Percentiles rank a stretch among this genome's conserved stretches.
Conservation (phyloP, 148 eudicot genomes). For the Polygonum maritimum region DNA sequence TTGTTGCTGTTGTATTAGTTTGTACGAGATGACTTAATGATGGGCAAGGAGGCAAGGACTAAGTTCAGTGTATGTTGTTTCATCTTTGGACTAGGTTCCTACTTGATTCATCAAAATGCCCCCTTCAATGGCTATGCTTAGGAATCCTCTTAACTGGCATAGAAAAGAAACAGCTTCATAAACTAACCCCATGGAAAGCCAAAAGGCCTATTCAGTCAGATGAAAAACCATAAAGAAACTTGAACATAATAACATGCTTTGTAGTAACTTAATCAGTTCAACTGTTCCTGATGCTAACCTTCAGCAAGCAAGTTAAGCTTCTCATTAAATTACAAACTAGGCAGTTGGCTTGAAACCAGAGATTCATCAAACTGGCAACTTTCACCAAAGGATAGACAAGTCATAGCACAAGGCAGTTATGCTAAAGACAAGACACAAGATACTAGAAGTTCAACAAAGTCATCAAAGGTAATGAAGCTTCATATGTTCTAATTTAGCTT, state of each 20-base stretch:
- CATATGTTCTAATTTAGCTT: conserved; percentile 1
- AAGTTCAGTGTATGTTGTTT: too few relatives aligned
- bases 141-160: background rate
- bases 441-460: background rate
- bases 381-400: background rate
- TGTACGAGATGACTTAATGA: background rate
- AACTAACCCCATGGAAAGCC: background rate
- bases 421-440: background rate
- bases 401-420: background rate
- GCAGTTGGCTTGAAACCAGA: background rate
- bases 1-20: too few relatives aligned
- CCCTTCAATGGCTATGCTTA: background rate
- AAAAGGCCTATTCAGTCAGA: background rate
- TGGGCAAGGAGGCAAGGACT: too few relatives aligned
- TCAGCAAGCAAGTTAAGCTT: background rate
- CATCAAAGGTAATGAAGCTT: background rate
- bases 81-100: background rate
- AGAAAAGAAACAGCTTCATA: background rate
- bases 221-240: background rate
- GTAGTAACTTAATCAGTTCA: too few relatives aligned
- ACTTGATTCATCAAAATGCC: background rate
- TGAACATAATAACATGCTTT: background rate
- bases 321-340: background rate
- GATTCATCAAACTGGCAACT: background rate
- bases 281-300: background rate